Base-by-base conservation (phyloP, 148 eudicot genomes). In the Vaccinium corymbosum region DNA sequence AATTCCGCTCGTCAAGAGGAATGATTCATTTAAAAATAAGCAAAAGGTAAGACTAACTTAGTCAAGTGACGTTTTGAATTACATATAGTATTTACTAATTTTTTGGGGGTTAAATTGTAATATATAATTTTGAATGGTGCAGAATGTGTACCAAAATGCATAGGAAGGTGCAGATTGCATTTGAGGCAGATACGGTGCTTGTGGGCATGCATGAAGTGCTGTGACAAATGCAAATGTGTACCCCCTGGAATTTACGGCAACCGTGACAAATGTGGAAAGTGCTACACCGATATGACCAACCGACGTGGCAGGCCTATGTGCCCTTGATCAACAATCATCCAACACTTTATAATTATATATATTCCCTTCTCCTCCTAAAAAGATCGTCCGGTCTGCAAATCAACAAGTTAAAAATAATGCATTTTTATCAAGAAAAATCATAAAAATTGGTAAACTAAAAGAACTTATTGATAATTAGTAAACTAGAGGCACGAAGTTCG, bases 241-340 rank as follows among this genome's bases (percentile, higher is more conserved):
- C 98, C 98, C 0, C 94, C 95, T 0, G 95, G 98, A 22, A 92
- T 92, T 1, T 90, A 85, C 42, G 95, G 94, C 10, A 93, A 94
- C 90, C 79, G 84, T 32, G 86, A 93, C 57, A 79, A 82, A 12
- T 93, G 98, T 32, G 94, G 95, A 49, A 86, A 85, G 22, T 94
- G 98, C 86, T 94, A 92, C 88, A 85, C 92, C 17, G 90, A 88
- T 48, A 90, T 93, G 95, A 93, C 90, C 78, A 94, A 94, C 82
- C 92, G 84, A 42, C 88, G 89, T 49, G 92, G 91, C 52, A 75
- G 79, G 71, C 83, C 32, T 82, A 94, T 93, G 85, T 94, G 98
- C 89, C 98, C 95, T 25, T 94, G 70, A 86, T 59, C 64, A 14
- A n/a, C 1, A 38, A 56, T 46, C 29, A 3, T 20, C 15, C 70